Conservation (phyloP, 2,329 filamentous ascomycete genomes). For the Penicillium sp. region DNA sequence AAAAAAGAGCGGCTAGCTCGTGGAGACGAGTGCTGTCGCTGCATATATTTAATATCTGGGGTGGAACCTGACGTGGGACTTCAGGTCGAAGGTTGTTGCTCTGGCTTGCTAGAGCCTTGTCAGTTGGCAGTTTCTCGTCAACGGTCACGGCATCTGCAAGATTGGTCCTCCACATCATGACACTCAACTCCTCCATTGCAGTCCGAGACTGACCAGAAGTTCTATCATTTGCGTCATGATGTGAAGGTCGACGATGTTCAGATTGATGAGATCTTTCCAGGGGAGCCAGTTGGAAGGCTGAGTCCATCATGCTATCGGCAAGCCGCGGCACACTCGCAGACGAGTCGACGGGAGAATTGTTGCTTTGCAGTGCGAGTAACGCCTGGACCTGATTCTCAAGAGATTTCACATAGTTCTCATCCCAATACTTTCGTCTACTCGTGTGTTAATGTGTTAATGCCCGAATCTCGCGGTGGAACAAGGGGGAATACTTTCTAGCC, state of each 20-base stretch:
- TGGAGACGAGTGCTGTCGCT: neutral
- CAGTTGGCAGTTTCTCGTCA: neutral
- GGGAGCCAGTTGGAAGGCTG: neutral
- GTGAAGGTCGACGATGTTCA: neutral
- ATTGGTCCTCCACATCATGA: constrained; percentile 13
- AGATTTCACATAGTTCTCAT: neutral
- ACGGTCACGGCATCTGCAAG: constrained; percentile 8
- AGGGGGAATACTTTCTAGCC: neutral
- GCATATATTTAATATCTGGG: neutral
- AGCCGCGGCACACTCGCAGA: neutral
- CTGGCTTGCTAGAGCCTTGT: neutral
- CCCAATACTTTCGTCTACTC: neutral
- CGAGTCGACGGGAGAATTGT: neutral
- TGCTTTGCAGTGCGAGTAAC: neutral
- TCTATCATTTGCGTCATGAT: neutral
- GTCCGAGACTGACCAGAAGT: constrained; percentile 3
- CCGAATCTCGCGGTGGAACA: neutral
- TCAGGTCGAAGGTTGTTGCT: neutral
- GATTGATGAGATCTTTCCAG: neutral
- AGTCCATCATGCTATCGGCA: neutral
- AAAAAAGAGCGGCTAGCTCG: neutral
- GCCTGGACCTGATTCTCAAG: neutral
- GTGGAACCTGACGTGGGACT: neutral
- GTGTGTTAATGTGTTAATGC: neutral
- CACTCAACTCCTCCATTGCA: constrained; percentile 10